Base-by-base conservation (phyloP, 345 rosid genomes). In the Linum trigynum region DNA sequence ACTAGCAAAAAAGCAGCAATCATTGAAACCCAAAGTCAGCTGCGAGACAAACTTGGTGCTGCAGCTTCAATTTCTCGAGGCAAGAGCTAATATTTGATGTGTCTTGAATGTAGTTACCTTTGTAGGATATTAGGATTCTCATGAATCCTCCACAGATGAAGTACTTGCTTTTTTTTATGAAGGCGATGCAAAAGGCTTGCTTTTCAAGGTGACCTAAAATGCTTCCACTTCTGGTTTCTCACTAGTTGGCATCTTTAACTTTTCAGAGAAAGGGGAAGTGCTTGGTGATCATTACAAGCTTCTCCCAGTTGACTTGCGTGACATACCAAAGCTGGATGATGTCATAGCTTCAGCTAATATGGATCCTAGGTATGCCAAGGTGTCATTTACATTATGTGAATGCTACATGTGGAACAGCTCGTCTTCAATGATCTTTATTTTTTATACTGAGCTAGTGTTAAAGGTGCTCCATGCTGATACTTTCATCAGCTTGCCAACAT, bases 401-500 rank as follows among this genome's bases (percentile, higher is more conserved):
- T 55, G 41, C 15, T 36, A 65, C 59, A 37, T 8, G 55, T 38
- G 3, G 43, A 40, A 37, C 55, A 7, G 2, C 14, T 62, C 39
- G 53, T 35, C 62, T 40, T 64, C 37, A 42, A 23, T 41, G 39
- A 67, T 39, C 40, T 48, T 35, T 23, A 35, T 37, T 43, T 64
- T 39, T 61, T 51, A 57, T 74, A 16, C 38, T 64, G 62, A 64
- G 59, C 71, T 66, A 55, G 62, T 69, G 62, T 69, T 65, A 61
- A 56, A 77, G 37, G 57, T 70, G 68, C 72, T 78, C 77, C 55
- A 71, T 77, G 82, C 89, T 86, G 74, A 84, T 79, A 68, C 77
- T 71, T 75, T 78, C 77, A 82, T 85, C 97, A 90, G 99, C 85
- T 77, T 86, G 90, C 95, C 95, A 67, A 90, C 99, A 74, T 94